Evolutionary conservation across 139 green algal species (phyloP).

Genomic region (Dunaliella primolecta): DNA sequence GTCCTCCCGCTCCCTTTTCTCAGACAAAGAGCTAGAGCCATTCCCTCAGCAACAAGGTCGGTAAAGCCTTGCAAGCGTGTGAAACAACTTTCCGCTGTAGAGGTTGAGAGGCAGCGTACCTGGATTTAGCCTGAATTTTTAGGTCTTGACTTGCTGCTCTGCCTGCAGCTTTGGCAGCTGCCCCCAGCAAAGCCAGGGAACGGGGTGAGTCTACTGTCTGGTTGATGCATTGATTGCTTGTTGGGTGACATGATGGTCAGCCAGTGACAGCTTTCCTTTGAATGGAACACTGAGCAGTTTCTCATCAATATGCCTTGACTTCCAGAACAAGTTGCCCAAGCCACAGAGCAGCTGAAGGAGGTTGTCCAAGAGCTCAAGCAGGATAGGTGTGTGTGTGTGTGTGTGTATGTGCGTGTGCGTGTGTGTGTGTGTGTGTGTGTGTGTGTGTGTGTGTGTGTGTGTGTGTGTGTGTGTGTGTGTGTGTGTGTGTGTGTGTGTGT

Average conservation of each 20-base stretch:
- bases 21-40: too few species aligned
- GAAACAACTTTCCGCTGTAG: too few species aligned
- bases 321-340: slow-evolving; percentile 12
- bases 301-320: too few species aligned
- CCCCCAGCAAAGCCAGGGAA: slow-evolving; percentile 8
- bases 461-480: neutral
- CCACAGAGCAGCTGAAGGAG: slow-evolving; percentile 3
- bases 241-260: too few species aligned
- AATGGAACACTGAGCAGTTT: too few species aligned
- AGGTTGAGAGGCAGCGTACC: too few species aligned
- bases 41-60: too few species aligned
- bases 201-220: neutral
- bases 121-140: too few species aligned
- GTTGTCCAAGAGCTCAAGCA: neutral
- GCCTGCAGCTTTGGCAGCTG: neutral
- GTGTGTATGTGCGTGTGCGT: neutral
- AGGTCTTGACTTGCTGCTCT: too few species aligned
- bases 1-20: too few species aligned
- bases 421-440: neutral
- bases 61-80: too few species aligned
- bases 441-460: neutral
- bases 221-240: neutral
- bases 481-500: neutral
- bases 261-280: too few species aligned
- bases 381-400: slow-evolving; percentile 10